These are phyloP conservation scores for Periconia sp. DNA, from an alignment of 2,329 filamentous ascomycete species.

Conservation along the genomic window DNA sequence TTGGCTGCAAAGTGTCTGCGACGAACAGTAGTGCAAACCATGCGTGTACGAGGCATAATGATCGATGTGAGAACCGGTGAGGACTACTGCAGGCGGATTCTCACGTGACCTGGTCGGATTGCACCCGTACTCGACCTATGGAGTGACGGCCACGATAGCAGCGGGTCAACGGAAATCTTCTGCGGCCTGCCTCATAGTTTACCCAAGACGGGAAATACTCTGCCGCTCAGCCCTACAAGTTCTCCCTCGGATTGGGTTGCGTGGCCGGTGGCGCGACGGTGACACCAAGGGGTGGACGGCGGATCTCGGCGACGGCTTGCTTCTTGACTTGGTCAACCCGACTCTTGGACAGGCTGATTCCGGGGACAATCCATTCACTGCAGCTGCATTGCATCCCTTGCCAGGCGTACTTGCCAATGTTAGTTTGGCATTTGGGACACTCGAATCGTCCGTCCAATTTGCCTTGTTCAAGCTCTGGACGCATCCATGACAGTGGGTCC, in stretches of 20 bases:
- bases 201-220: too few species aligned
- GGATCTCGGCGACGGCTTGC: slow-evolving; percentile 34
- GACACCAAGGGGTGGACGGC: slow-evolving; percentile 41
- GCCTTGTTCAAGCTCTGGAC: slow-evolving; percentile 79
- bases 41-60: too few species aligned
- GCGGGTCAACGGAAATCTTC: too few species aligned
- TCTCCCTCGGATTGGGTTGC: slow-evolving; percentile 18
- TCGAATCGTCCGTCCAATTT: slow-evolving; percentile 82
- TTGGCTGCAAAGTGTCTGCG: too few species aligned
- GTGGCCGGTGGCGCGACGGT: slow-evolving; percentile 11
- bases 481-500: slow-evolving; percentile 96
- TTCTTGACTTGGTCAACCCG: slow-evolving; percentile 74
- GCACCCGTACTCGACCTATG: too few species aligned
- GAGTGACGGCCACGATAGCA: too few species aligned
- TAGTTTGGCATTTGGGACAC: slow-evolving; percentile 84
- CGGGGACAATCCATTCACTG: slow-evolving; percentile 87
- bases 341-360: slow-evolving; percentile 82
- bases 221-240: too few species aligned
- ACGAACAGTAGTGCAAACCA: too few species aligned
- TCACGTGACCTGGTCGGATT: too few species aligned
- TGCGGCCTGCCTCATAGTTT: too few species aligned
- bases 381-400: slow-evolving; percentile 94
- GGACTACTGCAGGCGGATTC: too few species aligned
- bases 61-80: too few species aligned
- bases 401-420: slow-evolving; percentile 94